phyloP scores from a whole-genome alignment of 2,329 filamentous ascomycete genomes.

The Bipolaris bicolor region DNA sequence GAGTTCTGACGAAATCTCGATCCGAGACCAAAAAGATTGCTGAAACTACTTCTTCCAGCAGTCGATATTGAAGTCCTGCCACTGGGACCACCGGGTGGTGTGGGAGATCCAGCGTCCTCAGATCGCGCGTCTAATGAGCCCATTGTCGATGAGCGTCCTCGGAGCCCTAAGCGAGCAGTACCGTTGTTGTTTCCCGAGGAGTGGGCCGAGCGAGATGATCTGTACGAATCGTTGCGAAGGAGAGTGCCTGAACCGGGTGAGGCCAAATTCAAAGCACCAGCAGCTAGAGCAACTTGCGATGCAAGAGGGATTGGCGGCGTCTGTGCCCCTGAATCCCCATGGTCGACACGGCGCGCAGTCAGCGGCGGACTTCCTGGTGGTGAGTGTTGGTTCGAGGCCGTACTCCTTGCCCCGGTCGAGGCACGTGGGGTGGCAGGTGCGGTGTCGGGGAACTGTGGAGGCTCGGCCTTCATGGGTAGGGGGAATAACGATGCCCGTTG shows the following conservation, averaged over 20 bases:
- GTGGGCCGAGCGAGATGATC: constrained; percentile 69
- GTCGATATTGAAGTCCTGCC: constrained; percentile 81
- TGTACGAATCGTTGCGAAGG: constrained; percentile 65
- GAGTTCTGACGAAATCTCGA: constrained; percentile 81
- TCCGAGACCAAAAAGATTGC: constrained; percentile 79
- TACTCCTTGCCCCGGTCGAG: constrained; percentile 49
- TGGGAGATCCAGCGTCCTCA: constrained; percentile 71
- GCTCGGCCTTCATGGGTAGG: constrained; percentile 74
- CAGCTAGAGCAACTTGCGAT: constrained; percentile 59
- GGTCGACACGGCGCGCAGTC: constrained; percentile 41
- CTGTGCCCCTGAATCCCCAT: constrained; percentile 37
- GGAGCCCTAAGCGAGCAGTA: constrained; percentile 63
- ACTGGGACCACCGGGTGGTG: constrained; percentile 52
- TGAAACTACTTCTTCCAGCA: constrained; percentile 87
- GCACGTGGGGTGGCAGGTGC: constrained; percentile 55
- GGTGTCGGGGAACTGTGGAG: constrained; percentile 53
- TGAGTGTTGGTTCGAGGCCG: constrained; percentile 42
- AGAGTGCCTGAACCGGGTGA: constrained; percentile 55
- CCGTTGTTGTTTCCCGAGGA: constrained; percentile 65
- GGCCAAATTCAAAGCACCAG: constrained; percentile 54
- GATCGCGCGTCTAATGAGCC: constrained; percentile 79
- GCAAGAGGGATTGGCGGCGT: constrained; percentile 55
- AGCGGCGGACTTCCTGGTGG: constrained; percentile 46
- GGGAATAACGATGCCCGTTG: constrained; percentile 79
- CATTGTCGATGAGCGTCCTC: constrained; percentile 87